Base-by-base conservation (phyloP, 495 filamentous ascomycete genomes). In the Choiromyces venosus region DNA sequence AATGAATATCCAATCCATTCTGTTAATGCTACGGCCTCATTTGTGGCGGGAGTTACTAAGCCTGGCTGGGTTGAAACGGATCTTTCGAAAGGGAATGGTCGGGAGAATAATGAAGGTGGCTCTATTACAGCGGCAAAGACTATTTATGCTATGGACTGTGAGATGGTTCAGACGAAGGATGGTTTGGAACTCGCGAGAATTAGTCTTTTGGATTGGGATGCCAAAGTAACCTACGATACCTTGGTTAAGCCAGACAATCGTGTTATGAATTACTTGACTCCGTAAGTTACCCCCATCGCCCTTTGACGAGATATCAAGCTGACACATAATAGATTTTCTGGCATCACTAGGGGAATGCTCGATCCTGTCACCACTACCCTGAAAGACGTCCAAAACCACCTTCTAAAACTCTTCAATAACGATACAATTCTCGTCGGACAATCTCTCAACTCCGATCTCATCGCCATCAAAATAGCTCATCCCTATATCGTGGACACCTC, bases 401-500 rank as follows among this genome's bases (percentile, higher is more conserved):
- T 99, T 4, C 83, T 94, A 7, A 82, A 89, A 7, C 83, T 97
- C 29, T 82, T 97, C 39, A 89, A 89, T 3, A 87, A 86, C 21
- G 79, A 81, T 40, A 88, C 93, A 2, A 91, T 99, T 71, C 87
- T 99, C 6, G 82, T 98, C 67, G 95, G 95, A 37, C 95, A 99
- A 80, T 97, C 93, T 36, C 87, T 99, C 37, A 91, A 98, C 75
- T 92, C 93, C 4, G 95, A 99, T 78, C 86, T 97, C 5, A 89
- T 84, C 33, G 94, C 93, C 1, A 84, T 98, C 33, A 91, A 89
- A 80, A 83, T 97, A 38, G 91, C 92, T 1, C 95, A 99, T 79
- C 95, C 95, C 0, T 94, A 92, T 82, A 91, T 97, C 77, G 87
- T 98, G 78, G 95, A 99, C 83, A 97, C 94, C 0, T 86, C 91